Conservation (phyloP, 1,284 basidiomycete genomes). For the Schizopora paradoxa region DNA sequence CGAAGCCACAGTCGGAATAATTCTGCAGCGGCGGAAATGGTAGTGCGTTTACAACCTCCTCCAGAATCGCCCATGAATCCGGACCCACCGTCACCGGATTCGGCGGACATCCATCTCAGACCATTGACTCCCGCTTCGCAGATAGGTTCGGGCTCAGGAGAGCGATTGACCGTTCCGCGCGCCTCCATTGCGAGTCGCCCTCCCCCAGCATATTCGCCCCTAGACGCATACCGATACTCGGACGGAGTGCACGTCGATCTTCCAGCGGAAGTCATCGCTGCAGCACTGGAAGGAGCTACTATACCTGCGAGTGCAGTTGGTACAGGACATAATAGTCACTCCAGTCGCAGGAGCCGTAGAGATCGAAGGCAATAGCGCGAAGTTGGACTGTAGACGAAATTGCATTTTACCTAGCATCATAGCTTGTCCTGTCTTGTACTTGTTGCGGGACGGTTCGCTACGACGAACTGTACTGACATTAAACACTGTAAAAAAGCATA, state of each 20-base stretch:
- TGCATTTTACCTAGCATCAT: too few relatives aligned
- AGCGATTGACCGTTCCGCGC: slow-evolving; percentile 10
- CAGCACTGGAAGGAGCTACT: slow-evolving; percentile 64
- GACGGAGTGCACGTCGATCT: slow-evolving; percentile 80
- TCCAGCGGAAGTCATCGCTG: slow-evolving; percentile 76
- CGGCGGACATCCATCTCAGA: slow-evolving; percentile 75
- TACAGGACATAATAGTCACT: slow-evolving; percentile 12
- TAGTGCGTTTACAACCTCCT: slow-evolving; percentile 64
- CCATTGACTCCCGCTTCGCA: slow-evolving; percentile 38
- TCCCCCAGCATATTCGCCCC: slow-evolving; percentile 76
- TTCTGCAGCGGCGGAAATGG: slow-evolving; percentile 43
- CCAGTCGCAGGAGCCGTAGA: slow-evolving; percentile 11
- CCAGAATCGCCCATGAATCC: slow-evolving; percentile 65
- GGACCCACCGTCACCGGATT: slow-evolving; percentile 74
- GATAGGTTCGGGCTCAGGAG: slow-evolving; percentile 19
- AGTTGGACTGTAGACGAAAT: too few relatives aligned
- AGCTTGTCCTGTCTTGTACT: too few relatives aligned
- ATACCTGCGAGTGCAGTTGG: slow-evolving; percentile 54
- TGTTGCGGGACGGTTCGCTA: too few relatives aligned
- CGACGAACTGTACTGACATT: too few relatives aligned
- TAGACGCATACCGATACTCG: slow-evolving; percentile 72
- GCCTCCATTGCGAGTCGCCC: slow-evolving; percentile 42
- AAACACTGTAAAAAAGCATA: too few relatives aligned
- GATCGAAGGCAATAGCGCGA: slow-evolving; percentile 13
- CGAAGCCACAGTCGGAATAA: slow-evolving; percentile 29